Conservation (phyloP, 2,329 filamentous ascomycete genomes). For the Thielaviopsis ethacetica region DNA sequence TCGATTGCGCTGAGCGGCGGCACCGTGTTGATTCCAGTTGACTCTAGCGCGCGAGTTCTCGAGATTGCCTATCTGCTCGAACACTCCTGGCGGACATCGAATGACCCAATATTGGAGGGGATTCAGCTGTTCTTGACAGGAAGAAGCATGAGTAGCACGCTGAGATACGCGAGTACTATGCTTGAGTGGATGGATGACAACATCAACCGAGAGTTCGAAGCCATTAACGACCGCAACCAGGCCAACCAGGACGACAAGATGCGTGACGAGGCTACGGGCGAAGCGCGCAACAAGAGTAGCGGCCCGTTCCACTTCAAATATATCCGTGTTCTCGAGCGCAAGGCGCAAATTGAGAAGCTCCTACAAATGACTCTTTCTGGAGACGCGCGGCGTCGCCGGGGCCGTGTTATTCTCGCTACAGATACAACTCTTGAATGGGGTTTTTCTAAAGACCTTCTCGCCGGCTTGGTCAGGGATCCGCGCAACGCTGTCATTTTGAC, state of each 20-base stretch:
- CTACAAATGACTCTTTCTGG: slow-evolving; percentile 30
- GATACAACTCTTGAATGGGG: slow-evolving; percentile 89
- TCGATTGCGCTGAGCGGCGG: slow-evolving; percentile 66
- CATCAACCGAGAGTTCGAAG: slow-evolving; percentile 80
- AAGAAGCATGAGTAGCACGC: slow-evolving; percentile 70
- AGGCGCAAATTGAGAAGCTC: slow-evolving; percentile 60
- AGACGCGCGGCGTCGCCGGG: slow-evolving; percentile 21
- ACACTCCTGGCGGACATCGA: slow-evolving; percentile 67
- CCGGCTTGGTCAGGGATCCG: slow-evolving; percentile 54
- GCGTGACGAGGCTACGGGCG: slow-evolving; percentile 4
- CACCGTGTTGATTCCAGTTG: slow-evolving; percentile 82
- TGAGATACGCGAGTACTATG: slow-evolving; percentile 87
- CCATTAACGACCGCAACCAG: slow-evolving; percentile 39
- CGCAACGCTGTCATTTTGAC: slow-evolving; percentile 80
- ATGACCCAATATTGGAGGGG: slow-evolving; percentile 34
- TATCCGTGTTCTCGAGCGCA: slow-evolving; percentile 67
- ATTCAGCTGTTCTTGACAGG: slow-evolving; percentile 68
- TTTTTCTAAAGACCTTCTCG: slow-evolving; percentile 69
- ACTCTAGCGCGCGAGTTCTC: slow-evolving; percentile 86
- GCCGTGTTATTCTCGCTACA: slow-evolving; percentile 75
- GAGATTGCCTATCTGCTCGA: slow-evolving; percentile 87
- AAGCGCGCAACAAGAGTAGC: slow-evolving; percentile 27
- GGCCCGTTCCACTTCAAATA: slow-evolving; percentile 85
- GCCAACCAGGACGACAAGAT: slow-evolving; percentile 29
- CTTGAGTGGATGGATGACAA: slow-evolving; percentile 98